These are phyloP conservation scores for Bacterosira constricta DNA, from an alignment of 108 stramenopile species.

Conservation along the genomic window DNA sequence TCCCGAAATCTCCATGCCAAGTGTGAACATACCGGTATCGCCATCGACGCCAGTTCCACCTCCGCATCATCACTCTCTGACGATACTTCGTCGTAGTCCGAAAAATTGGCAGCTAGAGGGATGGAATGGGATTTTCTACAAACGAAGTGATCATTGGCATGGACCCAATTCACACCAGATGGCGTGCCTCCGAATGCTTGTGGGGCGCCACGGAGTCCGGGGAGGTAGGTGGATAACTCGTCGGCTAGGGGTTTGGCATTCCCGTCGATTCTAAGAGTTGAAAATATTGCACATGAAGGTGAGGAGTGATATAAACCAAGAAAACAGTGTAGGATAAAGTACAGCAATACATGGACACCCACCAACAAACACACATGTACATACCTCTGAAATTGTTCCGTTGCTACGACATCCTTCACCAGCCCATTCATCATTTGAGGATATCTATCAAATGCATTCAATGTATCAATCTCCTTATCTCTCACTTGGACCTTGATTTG, in stretches of 20 bases:
- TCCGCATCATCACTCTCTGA: conserved; percentile 50
- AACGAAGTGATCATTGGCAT: conserved; percentile 82
- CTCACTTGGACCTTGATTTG: conserved; percentile 56
- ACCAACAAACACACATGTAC: too few relatives aligned
- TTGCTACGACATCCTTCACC: conserved; percentile 60
- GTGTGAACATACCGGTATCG: conserved; percentile 60
- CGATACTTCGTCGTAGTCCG: conserved; percentile 45
- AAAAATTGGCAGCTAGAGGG: conserved; percentile 49
- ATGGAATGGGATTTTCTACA: conserved; percentile 70
- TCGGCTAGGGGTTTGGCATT: conserved; percentile 65
- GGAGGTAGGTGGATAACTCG: conserved; percentile 59
- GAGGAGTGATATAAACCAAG: background rate
- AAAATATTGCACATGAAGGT: background rate
- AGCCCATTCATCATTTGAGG: conserved; percentile 71
- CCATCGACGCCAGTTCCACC: conserved; percentile 52
- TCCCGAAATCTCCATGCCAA: conserved; percentile 77
- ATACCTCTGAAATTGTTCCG: conserved; percentile 56
- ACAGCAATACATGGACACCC: background rate
- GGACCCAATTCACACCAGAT: conserved; percentile 71
- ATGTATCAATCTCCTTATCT: conserved; percentile 56
- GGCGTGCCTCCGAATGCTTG: conserved; percentile 58
- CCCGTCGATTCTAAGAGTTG: conserved; percentile 43
- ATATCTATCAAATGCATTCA: conserved; percentile 80
- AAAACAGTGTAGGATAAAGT: background rate
- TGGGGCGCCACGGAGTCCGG: conserved; percentile 54